A percentile compares a stretch with the other conserved stretches of the same genome.
Evolutionary conservation across 768 basidiomycete species (phyloP).

Genomic region (Trametes coccinea): DNA sequence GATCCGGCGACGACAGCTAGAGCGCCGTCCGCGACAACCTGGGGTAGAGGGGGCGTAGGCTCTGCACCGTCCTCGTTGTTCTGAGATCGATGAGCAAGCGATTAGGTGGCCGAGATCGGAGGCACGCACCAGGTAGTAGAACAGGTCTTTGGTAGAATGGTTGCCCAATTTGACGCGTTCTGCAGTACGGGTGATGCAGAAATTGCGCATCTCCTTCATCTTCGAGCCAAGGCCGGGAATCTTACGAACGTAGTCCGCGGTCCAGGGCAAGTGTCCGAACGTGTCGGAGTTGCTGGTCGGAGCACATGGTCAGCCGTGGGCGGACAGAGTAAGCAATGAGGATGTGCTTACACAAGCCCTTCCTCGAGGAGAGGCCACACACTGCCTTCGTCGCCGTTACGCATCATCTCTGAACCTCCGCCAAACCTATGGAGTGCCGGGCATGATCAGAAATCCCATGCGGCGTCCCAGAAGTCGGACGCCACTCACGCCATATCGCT

Average conservation of each 20-base stretch:
- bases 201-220: slow-evolving; percentile 23
- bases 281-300: slow-evolving; percentile 19
- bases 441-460: neutral
- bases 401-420: slow-evolving; percentile 40
- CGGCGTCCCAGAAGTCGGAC: neutral
- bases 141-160: slow-evolving; percentile 33
- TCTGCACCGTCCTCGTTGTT: slow-evolving; percentile 33
- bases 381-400: slow-evolving; percentile 36
- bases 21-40: slow-evolving; percentile 38
- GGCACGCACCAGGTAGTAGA: slow-evolving; percentile 44
- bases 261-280: slow-evolving; percentile 26
- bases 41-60: slow-evolving; percentile 29
- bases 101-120: neutral
- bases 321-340: neutral
- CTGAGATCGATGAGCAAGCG: slow-evolving; percentile 11
- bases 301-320: slow-evolving; percentile 11
- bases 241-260: slow-evolving; percentile 28
- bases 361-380: slow-evolving; percentile 33
- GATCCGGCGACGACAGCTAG: slow-evolving; percentile 48
- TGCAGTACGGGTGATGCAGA: slow-evolving; percentile 20
- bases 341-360: slow-evolving; percentile 31
- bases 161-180: slow-evolving; percentile 25
- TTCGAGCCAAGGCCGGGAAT: slow-evolving; percentile 19
- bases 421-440: slow-evolving; percentile 34
- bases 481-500: slow-evolving; percentile 34